Conservation (phyloP, 1,284 basidiomycete species). For the Ustilago cynodontis region DNA sequence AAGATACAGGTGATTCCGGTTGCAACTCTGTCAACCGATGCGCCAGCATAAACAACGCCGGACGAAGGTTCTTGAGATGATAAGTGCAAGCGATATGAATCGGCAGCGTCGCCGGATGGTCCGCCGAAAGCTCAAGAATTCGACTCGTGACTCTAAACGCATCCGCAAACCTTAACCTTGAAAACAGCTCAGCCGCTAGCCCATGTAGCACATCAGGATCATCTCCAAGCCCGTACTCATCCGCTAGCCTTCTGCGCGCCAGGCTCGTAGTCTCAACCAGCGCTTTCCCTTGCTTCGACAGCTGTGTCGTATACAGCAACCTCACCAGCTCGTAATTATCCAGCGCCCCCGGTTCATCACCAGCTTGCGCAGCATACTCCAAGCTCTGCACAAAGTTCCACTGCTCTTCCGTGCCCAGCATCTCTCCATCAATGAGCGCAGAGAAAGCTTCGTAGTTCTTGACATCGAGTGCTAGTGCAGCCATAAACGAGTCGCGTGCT, state of each 20-base stretch:
- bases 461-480: slow-evolving; percentile 91
- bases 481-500: slow-evolving; percentile 93
- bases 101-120: slow-evolving; percentile 75
- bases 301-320: slow-evolving; percentile 88
- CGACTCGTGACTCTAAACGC: slow-evolving; percentile 83
- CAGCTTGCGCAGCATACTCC: slow-evolving; percentile 81
- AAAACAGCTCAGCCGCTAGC: slow-evolving; percentile 90
- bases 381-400: slow-evolving; percentile 94
- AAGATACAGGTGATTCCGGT: slow-evolving; percentile 89
- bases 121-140: slow-evolving; percentile 56
- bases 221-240: slow-evolving; percentile 77
- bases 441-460: slow-evolving; percentile 98
- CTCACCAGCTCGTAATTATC: slow-evolving; percentile 90
- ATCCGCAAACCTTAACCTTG: slow-evolving; percentile 90
- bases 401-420: slow-evolving; percentile 72
- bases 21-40: slow-evolving; percentile 92
- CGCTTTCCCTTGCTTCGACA: slow-evolving; percentile 78
- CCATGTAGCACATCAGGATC: slow-evolving; percentile 93
- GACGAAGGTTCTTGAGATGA: slow-evolving; percentile 88
- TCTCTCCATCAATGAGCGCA: slow-evolving; percentile 87
- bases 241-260: slow-evolving; percentile 77
- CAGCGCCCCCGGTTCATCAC: slow-evolving; percentile 71
- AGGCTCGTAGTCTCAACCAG: slow-evolving; percentile 20
- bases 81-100: slow-evolving; percentile 98
- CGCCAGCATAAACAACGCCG: slow-evolving; percentile 92